Conservation (phyloP, 306 rosid species). For the Quercus agrifolia region DNA sequence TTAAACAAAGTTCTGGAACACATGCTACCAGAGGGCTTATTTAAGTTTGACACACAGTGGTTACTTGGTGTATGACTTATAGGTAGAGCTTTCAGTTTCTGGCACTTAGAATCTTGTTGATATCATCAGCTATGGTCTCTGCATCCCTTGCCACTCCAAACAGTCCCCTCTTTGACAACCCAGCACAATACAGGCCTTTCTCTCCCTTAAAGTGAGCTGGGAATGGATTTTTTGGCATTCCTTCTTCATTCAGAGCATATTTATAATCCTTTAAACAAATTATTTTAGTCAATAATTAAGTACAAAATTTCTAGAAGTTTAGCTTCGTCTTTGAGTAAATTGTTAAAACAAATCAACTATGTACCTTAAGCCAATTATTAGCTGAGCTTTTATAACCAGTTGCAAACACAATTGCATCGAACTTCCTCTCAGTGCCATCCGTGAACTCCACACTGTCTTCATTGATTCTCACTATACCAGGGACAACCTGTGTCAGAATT, state of each 20-base stretch:
- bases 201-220: slow-evolving; percentile 69
- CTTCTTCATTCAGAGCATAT: slow-evolving; percentile 30
- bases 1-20: not conserved
- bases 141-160: slow-evolving; percentile 52
- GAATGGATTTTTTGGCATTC: slow-evolving; percentile 41
- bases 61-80: too few relatives aligned
- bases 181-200: slow-evolving; percentile 48
- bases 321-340: not conserved
- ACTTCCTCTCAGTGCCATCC: slow-evolving; percentile 24
- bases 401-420: slow-evolving; percentile 56
- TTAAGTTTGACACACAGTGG: too few relatives aligned
- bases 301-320: not conserved
- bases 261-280: slow-evolving; percentile 30
- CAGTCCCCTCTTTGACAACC: slow-evolving; percentile 49
- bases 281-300: not conserved
- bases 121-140: slow-evolving; percentile 34
- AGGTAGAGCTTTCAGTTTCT: not conserved
- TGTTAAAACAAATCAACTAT: not conserved
- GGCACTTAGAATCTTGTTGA: not conserved
- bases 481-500: slow-evolving; percentile 35
- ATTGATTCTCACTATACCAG: slow-evolving; percentile 33
- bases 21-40: too few relatives aligned
- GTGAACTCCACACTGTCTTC: slow-evolving; percentile 32
- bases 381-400: slow-evolving; percentile 62
- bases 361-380: slow-evolving; percentile 57